Base-by-base conservation (phyloP, 2,329 filamentous ascomycete species). In the Neonectria coccinea region DNA sequence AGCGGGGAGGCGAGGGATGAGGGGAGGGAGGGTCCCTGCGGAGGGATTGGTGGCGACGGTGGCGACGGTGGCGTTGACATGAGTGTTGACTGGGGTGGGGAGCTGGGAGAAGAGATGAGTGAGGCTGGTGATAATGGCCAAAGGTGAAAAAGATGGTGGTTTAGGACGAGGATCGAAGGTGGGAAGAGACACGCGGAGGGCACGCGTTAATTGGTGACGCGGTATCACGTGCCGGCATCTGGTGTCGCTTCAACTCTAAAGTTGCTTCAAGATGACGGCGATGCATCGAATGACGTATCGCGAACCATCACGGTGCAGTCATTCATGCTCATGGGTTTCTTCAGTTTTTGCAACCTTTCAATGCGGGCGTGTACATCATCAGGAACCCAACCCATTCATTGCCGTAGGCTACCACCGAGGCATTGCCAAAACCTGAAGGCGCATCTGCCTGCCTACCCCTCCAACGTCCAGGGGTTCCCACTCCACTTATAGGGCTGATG, bases 1-100 rank as follows among this genome's bases (percentile, higher is more conserved):
- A 94, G 87, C 56, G 63, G 50, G 2, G 72, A 59, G 27, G 77
- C 75, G 81, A 82, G 73, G 20, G 75, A 66, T 10, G 78, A 68
- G 22, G 80, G 70, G 64, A 85, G 68, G 48, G 68, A 65, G 8
- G 61, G 60, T 12, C 64, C 66, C 56, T 52, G 22, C 25, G 52
- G 18, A 48, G 45, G 59, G 44, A 44, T 48, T 31, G 45, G 27
- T 25, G 39, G 29, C 12, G 50, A 29, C 20, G 45, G 27, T 25
- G 39, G 29, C 12, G 50, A 29, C 20, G 48, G 25, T 39, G 39
- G 41, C 14, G 57, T 55, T 22, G 56, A 16, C 56, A 51, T 59
- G 29, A 22, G 18, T 5, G 6, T 16, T 39, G 36, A n/a, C 4
- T n/a, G 18, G 8, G 14, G 27, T 25, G 48, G 18, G 6, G 61